A percentile compares a stretch with the other conserved stretches of the same genome.
These are phyloP conservation scores for Castanea mollissima DNA, from an alignment of 306 rosid genomes.

Conservation along the genomic window DNA sequence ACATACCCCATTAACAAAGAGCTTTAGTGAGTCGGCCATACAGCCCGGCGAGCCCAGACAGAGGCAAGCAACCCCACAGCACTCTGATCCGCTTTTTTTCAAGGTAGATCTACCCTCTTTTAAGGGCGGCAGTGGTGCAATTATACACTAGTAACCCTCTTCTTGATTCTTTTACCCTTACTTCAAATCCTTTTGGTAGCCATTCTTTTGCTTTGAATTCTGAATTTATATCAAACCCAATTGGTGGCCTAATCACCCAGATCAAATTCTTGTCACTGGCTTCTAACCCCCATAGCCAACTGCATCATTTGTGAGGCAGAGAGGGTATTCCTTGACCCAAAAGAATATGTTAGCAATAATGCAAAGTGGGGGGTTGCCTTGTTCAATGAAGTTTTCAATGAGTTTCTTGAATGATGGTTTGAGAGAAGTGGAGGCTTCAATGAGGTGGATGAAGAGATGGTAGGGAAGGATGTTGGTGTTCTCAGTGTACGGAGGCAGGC, in stretches of 20 bases:
- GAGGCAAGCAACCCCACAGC: too few species aligned
- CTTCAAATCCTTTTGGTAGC: conserved; percentile 56
- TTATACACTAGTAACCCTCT: conserved; percentile 46
- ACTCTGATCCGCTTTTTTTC: too few species aligned
- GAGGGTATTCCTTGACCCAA: conserved; percentile 69
- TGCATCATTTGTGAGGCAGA: conserved; percentile 56
- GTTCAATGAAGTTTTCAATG: conserved; percentile 14
- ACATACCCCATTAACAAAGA: too few species aligned
- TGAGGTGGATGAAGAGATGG: conserved; percentile 46
- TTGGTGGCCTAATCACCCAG: conserved; percentile 70
- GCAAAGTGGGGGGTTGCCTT: conserved; percentile 24
- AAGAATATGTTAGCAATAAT: conserved; percentile 57
- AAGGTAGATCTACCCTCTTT: too few species aligned
- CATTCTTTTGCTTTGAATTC: conserved; percentile 52
- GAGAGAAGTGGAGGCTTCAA: conserved; percentile 43
- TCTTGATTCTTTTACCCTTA: conserved; percentile 4
- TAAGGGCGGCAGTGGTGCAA: conserved; percentile 1
- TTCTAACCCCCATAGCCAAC: conserved; percentile 53
- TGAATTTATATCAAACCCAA: conserved; percentile 54
- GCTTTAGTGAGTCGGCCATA: too few species aligned
- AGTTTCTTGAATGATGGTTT: conserved; percentile 33
- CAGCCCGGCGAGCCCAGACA: too few species aligned
- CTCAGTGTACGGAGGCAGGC: conserved; percentile 51
- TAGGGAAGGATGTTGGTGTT: conserved; percentile 62
- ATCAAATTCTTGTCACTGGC: conserved; percentile 36